phyloP scores from a whole-genome alignment of 2,329 filamentous ascomycete genomes.

The Thelonectria blattea region DNA sequence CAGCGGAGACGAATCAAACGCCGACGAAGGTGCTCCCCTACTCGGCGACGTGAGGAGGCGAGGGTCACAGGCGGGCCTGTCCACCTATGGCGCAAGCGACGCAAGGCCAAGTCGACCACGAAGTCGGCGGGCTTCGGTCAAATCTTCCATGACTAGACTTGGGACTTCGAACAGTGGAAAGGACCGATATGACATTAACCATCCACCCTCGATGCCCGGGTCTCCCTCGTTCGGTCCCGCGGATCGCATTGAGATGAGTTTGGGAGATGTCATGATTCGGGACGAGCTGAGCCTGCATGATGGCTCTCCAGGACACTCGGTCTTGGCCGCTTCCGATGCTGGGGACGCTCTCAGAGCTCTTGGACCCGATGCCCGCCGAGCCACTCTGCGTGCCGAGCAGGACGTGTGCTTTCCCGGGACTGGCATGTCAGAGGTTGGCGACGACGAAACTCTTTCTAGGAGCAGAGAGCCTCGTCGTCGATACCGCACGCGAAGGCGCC shows the following conservation, averaged over 20 bases:
- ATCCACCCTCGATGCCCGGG: conserved; percentile 71
- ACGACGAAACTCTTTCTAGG: conserved; percentile 69
- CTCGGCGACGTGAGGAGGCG: conserved; percentile 48
- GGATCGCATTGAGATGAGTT: conserved; percentile 60
- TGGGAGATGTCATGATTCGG: conserved; percentile 74
- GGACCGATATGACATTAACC: conserved; percentile 68
- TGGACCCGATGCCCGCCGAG: conserved; percentile 49
- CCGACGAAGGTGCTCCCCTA: conserved; percentile 61
- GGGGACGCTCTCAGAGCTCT: conserved; percentile 36
- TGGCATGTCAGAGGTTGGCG: conserved; percentile 75
- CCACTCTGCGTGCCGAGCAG: conserved; percentile 72
- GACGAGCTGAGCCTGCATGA: conserved; percentile 61
- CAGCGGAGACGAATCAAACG: conserved; percentile 56
- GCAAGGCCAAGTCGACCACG: conserved; percentile 40
- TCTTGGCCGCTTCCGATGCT: conserved; percentile 39
- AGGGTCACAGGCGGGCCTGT: conserved; percentile 33
- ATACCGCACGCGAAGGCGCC: conserved; percentile 61
- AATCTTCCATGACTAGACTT: conserved; percentile 56
- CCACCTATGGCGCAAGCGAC: conserved; percentile 53
- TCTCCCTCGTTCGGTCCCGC: conserved; percentile 60
- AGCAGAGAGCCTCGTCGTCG: conserved; percentile 45
- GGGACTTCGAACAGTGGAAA: conserved; percentile 41
- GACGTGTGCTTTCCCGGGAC: conserved; percentile 91
- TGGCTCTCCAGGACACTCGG: conserved; percentile 39
- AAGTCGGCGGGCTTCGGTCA: conserved; percentile 57